phyloP scores from a whole-genome alignment of 176 grass and related monocot genomes.

The Urochloa ruziziensis region DNA sequence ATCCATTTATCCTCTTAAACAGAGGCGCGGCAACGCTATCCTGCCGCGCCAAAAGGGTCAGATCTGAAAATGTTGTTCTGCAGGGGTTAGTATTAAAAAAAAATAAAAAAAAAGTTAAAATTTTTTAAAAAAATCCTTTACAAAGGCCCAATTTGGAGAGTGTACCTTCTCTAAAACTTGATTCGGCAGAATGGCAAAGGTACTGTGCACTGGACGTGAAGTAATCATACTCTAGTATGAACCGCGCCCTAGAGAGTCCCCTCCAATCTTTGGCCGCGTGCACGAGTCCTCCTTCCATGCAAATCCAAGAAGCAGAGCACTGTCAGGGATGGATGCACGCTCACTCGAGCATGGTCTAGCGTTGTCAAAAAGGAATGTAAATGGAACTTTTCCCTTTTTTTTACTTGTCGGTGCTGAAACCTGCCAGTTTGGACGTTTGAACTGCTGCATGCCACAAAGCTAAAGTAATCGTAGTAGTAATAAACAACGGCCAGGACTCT shows the following conservation, averaged over 20 bases:
- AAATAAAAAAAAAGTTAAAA: no score
- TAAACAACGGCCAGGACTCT: not conserved
- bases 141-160: no score
- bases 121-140: no score
- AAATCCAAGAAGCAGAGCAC: not conserved
- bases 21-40: no score
- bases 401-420: conserved; percentile 10
- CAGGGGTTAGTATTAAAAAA: no score
- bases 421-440: conserved; percentile 34
- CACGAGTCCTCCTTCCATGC: not conserved
- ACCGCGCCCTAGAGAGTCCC: not conserved
- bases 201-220: not conserved
- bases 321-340: not conserved
- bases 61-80: no score
- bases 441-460: not conserved
- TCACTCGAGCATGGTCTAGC: not conserved
- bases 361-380: conserved; percentile 48
- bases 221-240: not conserved
- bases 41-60: no score
- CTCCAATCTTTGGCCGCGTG: not conserved
- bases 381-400: not conserved
- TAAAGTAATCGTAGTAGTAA: not conserved
- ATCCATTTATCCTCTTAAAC: no score
- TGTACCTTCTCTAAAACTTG: not conserved
- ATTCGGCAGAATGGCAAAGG: not conserved